Evolutionary conservation across 1,284 basidiomycete genomes (phyloP).

Genomic region (Inonotus hispidus): DNA sequence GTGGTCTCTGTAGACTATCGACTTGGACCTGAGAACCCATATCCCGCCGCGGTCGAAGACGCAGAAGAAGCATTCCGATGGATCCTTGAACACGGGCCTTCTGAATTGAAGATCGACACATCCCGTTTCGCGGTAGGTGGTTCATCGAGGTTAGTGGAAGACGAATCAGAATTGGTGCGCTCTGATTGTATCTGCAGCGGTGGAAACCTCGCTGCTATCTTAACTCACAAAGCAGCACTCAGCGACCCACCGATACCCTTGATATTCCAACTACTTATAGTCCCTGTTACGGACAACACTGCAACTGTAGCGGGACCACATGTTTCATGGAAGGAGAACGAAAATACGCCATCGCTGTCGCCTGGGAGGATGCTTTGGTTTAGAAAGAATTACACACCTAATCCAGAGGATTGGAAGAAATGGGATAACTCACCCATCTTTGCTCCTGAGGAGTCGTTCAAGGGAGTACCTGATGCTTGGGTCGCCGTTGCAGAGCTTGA

Average conservation of each 20-base stretch:
- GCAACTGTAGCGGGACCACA: constrained; percentile 40
- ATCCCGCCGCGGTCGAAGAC: constrained; percentile 72
- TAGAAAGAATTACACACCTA: constrained; percentile 59
- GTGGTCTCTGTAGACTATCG: constrained; percentile 70
- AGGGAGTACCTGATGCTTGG: constrained; percentile 51
- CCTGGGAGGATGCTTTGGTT: constrained; percentile 71
- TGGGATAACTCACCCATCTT: constrained; percentile 69
- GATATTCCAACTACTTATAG: constrained; percentile 58
- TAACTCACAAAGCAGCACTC: constrained; percentile 57
- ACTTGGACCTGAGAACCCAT: constrained; percentile 68
- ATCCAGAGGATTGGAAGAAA: constrained; percentile 49
- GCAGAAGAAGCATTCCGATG: constrained; percentile 62
- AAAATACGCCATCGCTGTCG: constrained; percentile 52
- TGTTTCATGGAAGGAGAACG: constrained; percentile 54
- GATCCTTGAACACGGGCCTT: constrained; percentile 43
- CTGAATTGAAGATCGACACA: constrained; percentile 36
- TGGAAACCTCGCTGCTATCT: constrained; percentile 64
- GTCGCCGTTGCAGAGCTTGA: constrained; percentile 63
- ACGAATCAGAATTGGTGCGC: neutral
- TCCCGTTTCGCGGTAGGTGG: constrained; percentile 54
- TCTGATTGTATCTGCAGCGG: constrained; percentile 38
- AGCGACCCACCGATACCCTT: constrained; percentile 48
- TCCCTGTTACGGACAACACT: constrained; percentile 71
- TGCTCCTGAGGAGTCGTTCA: constrained; percentile 50
- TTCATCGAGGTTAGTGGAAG: constrained; percentile 52